A percentile compares a stretch with the other conserved stretches of the same genome.
Conservation (phyloP, 257 asterid species). For the Cruciata laevipes region DNA sequence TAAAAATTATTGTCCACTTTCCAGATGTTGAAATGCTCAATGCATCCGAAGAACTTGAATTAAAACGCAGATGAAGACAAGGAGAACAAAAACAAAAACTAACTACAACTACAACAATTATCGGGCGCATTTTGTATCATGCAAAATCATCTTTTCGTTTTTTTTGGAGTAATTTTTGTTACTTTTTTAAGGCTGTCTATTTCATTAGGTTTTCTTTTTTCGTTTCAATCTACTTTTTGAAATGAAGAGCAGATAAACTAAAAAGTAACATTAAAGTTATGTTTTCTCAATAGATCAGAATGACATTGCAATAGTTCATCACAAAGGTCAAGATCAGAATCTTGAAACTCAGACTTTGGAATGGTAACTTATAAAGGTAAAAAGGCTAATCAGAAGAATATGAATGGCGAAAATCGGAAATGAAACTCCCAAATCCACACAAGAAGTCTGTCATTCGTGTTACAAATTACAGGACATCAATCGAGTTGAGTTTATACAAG, state of each 20-base stretch:
- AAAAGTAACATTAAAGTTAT: no score
- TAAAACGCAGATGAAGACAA: neutral
- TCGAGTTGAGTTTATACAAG: conserved; percentile 6
- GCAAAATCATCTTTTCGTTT: neutral
- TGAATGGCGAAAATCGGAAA: neutral
- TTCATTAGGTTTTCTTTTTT: no score
- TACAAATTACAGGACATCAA: conserved; percentile 11
- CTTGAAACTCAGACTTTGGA: neutral
- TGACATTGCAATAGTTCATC: no score
- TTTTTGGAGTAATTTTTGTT: no score
- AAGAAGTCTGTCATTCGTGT: neutral
- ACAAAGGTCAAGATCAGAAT: no score
- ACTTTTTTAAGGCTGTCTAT: neutral
- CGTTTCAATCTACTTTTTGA: no score
- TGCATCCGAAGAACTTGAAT: neutral
- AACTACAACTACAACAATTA: neutral
- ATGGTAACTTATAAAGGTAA: neutral
- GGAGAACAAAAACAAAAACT: neutral
- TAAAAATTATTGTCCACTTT: conserved; percentile 1
- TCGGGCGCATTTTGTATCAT: neutral
- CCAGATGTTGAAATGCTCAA: conserved; percentile 7
- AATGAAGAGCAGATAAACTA: no score
- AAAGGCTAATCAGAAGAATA: neutral
- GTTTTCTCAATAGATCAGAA: no score
- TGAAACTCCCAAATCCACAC: conserved; percentile 9